Base-by-base conservation (phyloP, 768 basidiomycete genomes). In the Daedaleopsis sinensis region DNA sequence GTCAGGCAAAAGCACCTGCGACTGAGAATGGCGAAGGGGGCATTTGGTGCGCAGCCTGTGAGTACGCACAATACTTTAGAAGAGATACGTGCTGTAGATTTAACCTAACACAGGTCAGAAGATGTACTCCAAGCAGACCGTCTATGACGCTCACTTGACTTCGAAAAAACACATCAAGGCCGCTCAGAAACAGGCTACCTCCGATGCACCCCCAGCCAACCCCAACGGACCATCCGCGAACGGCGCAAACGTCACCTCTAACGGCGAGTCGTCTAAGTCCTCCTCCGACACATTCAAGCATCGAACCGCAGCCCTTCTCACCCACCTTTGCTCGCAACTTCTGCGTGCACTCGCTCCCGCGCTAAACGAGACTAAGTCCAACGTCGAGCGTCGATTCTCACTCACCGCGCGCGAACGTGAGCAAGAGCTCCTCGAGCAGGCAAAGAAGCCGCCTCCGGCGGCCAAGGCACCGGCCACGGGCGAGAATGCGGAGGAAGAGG, bases 341-440 rank as follows among this genome's bases (percentile, higher is more conserved):
- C 81, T 97, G 55, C 74, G 72, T 7, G 77, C 82, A 38, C 84
- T 98, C 35, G 74, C 83, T 11, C 76, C 83, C 35, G 87, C 84
- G 24, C 76, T 98, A 36, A 85, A 86, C 63, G 97, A 98, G 69
- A 96, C 97, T 0, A 94, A 95, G 71, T 88, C 94, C 24, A 98
- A 98, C 71, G 94, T 98, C 39, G 97, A 98, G 74, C 91, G 97
- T 49, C 85, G 94, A 51, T 94, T 96, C 77, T 97, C 97, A 16
- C 84, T 99, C 52, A 99, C 97, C 1, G 93, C 96, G n/a, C 86
- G 92, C 58, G 97, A 99, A 76, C 91, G 97, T 69, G 97, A 99
- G 74, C 89, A 96, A 72, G 95, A 96, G 73, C 78, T 94, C 27
- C 73, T 92, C 39, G 96, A 98, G 61, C 87, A 89, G 66, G 71